Evolutionary conservation across 306 rosid species (phyloP).

Genomic region (Rosa rugosa): DNA sequence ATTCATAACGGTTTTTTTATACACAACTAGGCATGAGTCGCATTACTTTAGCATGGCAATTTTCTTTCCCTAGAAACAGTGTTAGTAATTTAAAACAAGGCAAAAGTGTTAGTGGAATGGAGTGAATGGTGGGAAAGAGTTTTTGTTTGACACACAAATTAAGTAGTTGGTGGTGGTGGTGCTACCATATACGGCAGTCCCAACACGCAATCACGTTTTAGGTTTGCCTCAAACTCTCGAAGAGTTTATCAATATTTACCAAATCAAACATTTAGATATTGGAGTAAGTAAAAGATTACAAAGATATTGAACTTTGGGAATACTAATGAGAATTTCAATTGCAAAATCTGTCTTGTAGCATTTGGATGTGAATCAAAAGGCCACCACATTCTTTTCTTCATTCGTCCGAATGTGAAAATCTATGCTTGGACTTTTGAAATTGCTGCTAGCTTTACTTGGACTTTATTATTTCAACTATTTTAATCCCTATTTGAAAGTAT

Average conservation of each 20-base stretch:
- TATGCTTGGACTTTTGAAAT: background rate
- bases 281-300: slow-evolving; percentile 19
- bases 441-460: slow-evolving; percentile 3
- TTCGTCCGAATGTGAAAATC: background rate
- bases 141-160: slow-evolving; percentile 32
- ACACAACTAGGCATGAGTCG: background rate
- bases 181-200: slow-evolving; percentile 24
- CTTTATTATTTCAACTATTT: background rate
- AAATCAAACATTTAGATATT: slow-evolving; percentile 17
- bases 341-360: slow-evolving; percentile 21
- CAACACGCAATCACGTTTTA: slow-evolving; percentile 42
- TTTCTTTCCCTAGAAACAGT: background rate
- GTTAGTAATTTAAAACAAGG: background rate
- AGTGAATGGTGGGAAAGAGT: slow-evolving; percentile 8
- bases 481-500: too few relatives aligned
- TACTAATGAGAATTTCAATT: slow-evolving; percentile 11
- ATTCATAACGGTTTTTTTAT: background rate
- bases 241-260: background rate
- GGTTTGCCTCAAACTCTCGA: background rate
- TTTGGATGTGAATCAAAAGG: slow-evolving; percentile 13
- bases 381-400: background rate
- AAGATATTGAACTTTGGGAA: slow-evolving; percentile 22
- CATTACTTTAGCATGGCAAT: background rate
- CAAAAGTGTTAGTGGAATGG: background rate
- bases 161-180: background rate